Percentiles rank a stretch among this genome's conserved stretches.
phyloP scores from a whole-genome alignment of 257 asterid species.

The Gardenia jasminoides region DNA sequence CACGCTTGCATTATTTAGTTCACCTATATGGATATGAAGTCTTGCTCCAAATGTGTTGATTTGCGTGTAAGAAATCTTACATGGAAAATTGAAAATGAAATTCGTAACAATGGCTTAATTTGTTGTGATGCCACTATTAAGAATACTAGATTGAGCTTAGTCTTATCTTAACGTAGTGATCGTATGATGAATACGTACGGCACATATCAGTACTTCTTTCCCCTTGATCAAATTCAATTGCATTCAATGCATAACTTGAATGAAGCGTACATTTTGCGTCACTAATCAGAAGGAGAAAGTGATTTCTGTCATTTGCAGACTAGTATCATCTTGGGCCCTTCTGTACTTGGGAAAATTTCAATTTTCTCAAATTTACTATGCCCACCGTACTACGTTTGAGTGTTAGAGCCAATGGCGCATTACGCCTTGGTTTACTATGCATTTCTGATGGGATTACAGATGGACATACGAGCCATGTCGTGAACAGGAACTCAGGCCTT shows the following conservation, averaged over 20 bases:
- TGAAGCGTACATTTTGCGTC: background rate
- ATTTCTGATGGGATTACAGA: constrained; percentile 69
- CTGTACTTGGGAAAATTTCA: constrained; percentile 51
- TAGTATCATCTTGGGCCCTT: constrained; percentile 78
- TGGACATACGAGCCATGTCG: constrained; percentile 51
- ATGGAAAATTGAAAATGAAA: background rate
- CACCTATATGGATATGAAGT: background rate
- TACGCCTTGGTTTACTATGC: constrained; percentile 62
- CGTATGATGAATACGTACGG: background rate
- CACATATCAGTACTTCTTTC: background rate
- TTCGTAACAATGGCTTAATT: background rate
- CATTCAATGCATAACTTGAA: background rate
- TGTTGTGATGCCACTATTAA: background rate
- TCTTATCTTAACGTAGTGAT: background rate
- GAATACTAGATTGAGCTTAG: background rate
- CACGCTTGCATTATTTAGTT: background rate
- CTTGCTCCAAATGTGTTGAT: background rate
- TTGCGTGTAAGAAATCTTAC: background rate
- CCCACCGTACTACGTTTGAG: constrained; percentile 57
- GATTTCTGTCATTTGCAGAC: constrained; percentile 38
- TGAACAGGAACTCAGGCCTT: constrained; percentile 56
- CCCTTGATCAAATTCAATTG: background rate
- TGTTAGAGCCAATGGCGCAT: constrained; percentile 88
- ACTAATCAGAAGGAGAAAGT: constrained; percentile 11
- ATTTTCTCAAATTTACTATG: constrained; percentile 39